Evolutionary conservation across 2,329 filamentous ascomycete species (phyloP), one percentile per base, ranked within the genome.

Genomic region (Aureobasidium musti): DNA sequence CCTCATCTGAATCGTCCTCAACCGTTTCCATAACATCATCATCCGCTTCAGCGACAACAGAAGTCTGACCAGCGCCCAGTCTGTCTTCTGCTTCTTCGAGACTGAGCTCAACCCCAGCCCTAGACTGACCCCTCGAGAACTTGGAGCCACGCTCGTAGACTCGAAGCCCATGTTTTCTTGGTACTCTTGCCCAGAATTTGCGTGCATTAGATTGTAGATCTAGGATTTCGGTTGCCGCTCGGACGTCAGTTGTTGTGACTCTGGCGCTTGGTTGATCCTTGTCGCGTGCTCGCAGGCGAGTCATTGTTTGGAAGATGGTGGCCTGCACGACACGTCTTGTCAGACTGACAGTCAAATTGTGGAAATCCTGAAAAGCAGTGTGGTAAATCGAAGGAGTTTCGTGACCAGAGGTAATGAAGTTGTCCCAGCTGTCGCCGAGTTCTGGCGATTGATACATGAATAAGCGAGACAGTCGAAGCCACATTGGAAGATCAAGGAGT

Each of bases 301-400:
- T 89, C 74, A 86, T 84, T n/a, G 89, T 86, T 67, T 91, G 85
- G 71, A 89, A 90, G 0, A 95, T 78, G 0, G 86, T 81, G 0
- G 89, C 86, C 54, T 90, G 86, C 1, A 95, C 81, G 1, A 97
- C 78, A 14, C 90, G 84, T 67, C 85, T 86, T 0, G 90, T 93
- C 17, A 95, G 70, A 63, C 85, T 89, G 1, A 90, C 75, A 0
- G 84, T 81, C 1, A 97, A 77, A 10, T 85, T 84, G 72, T 92
- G 83, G 52, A 97, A 89, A 71, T 95, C 91, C 5, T 86, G 83
- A n/a, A 96, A 83, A 0, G 90, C 87, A 1, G 91, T 92, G 7
- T 87, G 85, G 70, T 89, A 87, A 26, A 97, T 85, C 0, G 89
- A 86, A 0, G 92, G 92, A 3, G 80, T 80, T 66, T 85, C 82